Conservation (phyloP, 495 filamentous ascomycete genomes). For the Hypoxylon subgilvum region DNA sequence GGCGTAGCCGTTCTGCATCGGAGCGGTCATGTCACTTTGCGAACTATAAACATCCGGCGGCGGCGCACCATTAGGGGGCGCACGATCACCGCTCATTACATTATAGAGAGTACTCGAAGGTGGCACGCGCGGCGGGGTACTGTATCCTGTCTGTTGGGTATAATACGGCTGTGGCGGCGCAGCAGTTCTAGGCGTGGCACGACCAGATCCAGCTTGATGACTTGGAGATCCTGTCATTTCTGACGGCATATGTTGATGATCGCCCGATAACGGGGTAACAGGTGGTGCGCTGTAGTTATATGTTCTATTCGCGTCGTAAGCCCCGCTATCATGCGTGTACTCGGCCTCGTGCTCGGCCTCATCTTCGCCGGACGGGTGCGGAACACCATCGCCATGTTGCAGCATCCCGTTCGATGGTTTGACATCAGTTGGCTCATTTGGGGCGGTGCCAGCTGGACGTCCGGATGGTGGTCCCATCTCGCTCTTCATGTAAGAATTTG, state of each 20-base stretch:
- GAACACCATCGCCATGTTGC: conserved; percentile 61
- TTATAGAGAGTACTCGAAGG: conserved; percentile 84
- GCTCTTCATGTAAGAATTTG: conserved; percentile 77
- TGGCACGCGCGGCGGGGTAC: conserved; percentile 78
- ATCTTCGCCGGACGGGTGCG: conserved; percentile 67
- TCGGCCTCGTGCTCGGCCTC: conserved; percentile 79
- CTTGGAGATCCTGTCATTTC: conserved; percentile 85
- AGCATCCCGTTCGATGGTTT: conserved; percentile 71
- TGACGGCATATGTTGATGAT: conserved; percentile 80
- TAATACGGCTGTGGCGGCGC: conserved; percentile 75
- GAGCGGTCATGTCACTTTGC: conserved; percentile 61
- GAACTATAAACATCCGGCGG: conserved; percentile 71
- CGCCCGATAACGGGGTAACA: conserved; percentile 68
- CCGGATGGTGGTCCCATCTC: conserved; percentile 90
- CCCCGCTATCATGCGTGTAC: conserved; percentile 76
- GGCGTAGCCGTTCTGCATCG: conserved; percentile 65
- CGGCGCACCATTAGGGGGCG: conserved; percentile 68
- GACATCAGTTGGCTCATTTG: conserved; percentile 66
- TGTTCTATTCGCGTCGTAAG: conserved; percentile 70
- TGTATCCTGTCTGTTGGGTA: conserved; percentile 66
- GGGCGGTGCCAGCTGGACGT: conserved; percentile 60
- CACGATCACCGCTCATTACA: conserved; percentile 84
- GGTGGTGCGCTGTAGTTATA: conserved; percentile 76
- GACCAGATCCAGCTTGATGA: conserved; percentile 84
- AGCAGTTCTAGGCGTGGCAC: conserved; percentile 82